Evolutionary conservation across 352 stramenopile species (phyloP).

Genomic region (Phytophthora fragariaefolia): DNA sequence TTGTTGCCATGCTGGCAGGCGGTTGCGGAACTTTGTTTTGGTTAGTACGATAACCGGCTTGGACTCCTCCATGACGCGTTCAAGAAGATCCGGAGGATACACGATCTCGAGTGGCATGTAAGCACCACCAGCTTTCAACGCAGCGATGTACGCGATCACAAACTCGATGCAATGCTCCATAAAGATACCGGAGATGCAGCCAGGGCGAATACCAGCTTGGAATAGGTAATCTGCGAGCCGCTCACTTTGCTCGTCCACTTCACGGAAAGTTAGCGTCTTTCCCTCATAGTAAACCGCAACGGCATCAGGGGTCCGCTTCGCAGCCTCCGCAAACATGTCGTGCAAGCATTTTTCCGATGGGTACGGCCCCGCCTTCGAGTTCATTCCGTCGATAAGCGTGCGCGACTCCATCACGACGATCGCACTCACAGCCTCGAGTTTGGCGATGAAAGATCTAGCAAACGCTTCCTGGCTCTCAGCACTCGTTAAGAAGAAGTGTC

Average conservation of each 20-base stretch:
- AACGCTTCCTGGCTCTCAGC: slow-evolving; percentile 41
- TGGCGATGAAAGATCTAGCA: slow-evolving; percentile 40
- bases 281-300: slow-evolving; percentile 80
- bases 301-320: slow-evolving; percentile 63
- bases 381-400: slow-evolving; percentile 55
- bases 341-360: slow-evolving; percentile 81
- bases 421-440: slow-evolving; percentile 41
- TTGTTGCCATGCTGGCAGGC: slow-evolving; percentile 71
- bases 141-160: slow-evolving; percentile 90
- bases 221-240: slow-evolving; percentile 73
- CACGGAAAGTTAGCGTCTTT: slow-evolving; percentile 65
- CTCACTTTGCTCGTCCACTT: slow-evolving; percentile 76
- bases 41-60: slow-evolving; percentile 90
- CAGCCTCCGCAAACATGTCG: slow-evolving; percentile 79
- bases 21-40: slow-evolving; percentile 73
- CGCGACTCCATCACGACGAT: slow-evolving; percentile 55
- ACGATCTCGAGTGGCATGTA: slow-evolving; percentile 93
- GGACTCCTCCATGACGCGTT: slow-evolving; percentile 89
- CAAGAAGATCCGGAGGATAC: slow-evolving; percentile 91
- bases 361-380: slow-evolving; percentile 61
- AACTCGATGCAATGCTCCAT: slow-evolving; percentile 94
- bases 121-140: slow-evolving; percentile 89
- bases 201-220: slow-evolving; percentile 65
- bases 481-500: slow-evolving; percentile 71
- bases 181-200: slow-evolving; percentile 83